phyloP scores from a whole-genome alignment of 768 basidiomycete species.

The Saitozyma podzolica region DNA sequence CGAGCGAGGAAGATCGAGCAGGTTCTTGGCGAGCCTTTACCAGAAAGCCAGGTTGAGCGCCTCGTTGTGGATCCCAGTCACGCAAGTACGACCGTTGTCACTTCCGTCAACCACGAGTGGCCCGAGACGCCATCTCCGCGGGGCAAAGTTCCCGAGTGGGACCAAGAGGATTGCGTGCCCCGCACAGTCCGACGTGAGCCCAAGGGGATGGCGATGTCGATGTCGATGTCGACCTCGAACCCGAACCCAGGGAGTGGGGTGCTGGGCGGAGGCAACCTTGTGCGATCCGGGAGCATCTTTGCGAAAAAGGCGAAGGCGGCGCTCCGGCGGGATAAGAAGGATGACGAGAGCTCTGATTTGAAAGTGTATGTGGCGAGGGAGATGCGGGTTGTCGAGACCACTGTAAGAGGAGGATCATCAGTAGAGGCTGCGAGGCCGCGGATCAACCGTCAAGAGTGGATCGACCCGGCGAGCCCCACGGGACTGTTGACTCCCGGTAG shows the following conservation, averaged over 20 bases:
- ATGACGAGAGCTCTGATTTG: conserved; percentile 12
- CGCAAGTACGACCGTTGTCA: conserved; percentile 6
- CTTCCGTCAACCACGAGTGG: conserved; percentile 15
- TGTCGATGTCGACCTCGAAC: too few relatives aligned
- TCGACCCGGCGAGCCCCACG: not conserved
- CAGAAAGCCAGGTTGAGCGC: conserved; percentile 19
- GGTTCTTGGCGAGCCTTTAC: conserved; percentile 31
- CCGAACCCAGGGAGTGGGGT: not conserved
- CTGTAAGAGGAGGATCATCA: not conserved
- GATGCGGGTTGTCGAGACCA: conserved; percentile 13
- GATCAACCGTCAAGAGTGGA: not conserved
- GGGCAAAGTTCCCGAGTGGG: conserved; percentile 18
- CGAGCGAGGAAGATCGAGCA: conserved; percentile 36
- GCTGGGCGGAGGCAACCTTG: not conserved
- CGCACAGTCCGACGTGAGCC: conserved; percentile 3
- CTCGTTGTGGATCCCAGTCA: conserved; percentile 27
- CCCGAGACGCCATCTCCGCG: conserved; percentile 9
- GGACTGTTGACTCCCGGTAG: not conserved
- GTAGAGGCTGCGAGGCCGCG: not conserved
- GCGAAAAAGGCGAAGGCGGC: conserved; percentile 11
- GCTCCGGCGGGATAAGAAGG: conserved; percentile 5
- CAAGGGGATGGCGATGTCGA: too few relatives aligned
- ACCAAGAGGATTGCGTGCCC: conserved; percentile 22
- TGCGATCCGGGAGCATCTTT: not conserved
- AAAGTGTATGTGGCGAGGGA: conserved; percentile 20